Evolutionary conservation across 352 stramenopile species (phyloP).

Genomic region (Phytophthora fragariae): DNA sequence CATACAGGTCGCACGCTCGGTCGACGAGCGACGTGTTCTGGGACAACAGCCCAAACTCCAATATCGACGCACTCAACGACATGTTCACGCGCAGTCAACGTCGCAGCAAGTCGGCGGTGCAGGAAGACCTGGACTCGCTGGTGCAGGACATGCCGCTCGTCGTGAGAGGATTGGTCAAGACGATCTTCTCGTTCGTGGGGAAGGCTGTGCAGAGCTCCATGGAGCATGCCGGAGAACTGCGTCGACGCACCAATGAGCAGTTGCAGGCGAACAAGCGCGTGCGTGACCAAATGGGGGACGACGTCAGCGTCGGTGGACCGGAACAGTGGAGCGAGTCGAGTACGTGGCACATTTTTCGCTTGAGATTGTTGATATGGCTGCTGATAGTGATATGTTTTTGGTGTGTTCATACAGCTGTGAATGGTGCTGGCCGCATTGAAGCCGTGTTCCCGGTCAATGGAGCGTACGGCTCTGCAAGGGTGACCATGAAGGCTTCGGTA

Average conservation of each 20-base stretch:
- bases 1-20: conserved; percentile 48
- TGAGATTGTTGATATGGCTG: neutral
- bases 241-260: conserved; percentile 58
- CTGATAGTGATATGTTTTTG: neutral
- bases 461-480: conserved; percentile 44
- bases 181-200: conserved; percentile 70
- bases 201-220: conserved; percentile 72
- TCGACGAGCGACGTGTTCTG: conserved; percentile 46
- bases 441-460: conserved; percentile 69
- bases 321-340: conserved; percentile 82
- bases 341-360: conserved; percentile 36
- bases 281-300: conserved; percentile 52
- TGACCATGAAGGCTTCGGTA: conserved; percentile 66
- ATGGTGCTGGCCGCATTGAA: conserved; percentile 68
- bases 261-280: conserved; percentile 63
- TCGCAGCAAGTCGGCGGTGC: conserved; percentile 21
- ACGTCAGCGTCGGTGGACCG: conserved; percentile 61
- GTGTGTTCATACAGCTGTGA: conserved; percentile 51
- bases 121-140: conserved; percentile 61
- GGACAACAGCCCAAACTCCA: conserved; percentile 37
- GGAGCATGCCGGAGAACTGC: conserved; percentile 64
- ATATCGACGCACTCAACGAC: conserved; percentile 58
- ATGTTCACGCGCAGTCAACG: conserved; percentile 51
- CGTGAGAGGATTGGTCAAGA: conserved; percentile 69
- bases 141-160: conserved; percentile 68